Base-by-base conservation (phyloP, 805 yeast species). In the Ogataea nakhonphanomensis region DNA sequence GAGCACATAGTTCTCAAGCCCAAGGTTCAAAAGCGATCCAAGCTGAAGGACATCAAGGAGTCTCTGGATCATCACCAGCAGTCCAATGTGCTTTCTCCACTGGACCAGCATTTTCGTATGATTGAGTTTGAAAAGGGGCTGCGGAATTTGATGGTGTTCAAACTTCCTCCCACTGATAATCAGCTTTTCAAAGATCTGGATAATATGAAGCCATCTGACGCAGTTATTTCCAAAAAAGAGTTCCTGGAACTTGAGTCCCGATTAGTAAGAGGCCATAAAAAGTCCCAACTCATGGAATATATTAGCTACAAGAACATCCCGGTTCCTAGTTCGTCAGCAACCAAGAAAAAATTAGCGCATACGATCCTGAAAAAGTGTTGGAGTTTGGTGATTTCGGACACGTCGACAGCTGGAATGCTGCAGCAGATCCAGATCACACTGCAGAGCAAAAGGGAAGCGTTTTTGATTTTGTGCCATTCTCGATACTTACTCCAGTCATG, bases 401-500 rank as follows among this genome's bases (percentile, higher is more conserved):
- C 43, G 14, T 31, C 39, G 10, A 29, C 49, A 2, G 44, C 39
- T 11, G 54, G 51, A 12, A 26, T 56, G 10, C 42, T 49, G 8
- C 35, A 45, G 3, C 58, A 57, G 36, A 45, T 51, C 7, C 45
- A 49, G 6, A 54, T 64, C 31, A 51, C 51, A 17, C 39, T 64
- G 11, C 54, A 55, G 3, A 54, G 51, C 37, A 42, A 56, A 8
- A 48, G 63, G 35, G 66, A 62, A 24, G 44, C 61, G 15, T 63
- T 62, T 35, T 45, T 65, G 23, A 38, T 65, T 15, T 47, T 64
- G 5, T 58, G 65, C 24, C 55, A 59, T 32, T 50, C 49, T 3
- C 67, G 67, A 3, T 50, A 53, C 21, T 35, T 64, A 24, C 51
- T 62, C 32, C 57, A 56, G 39, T 56, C 57, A n/a, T 64, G 67